Evolutionary conservation across 2,329 filamentous ascomycete genomes (phyloP).

Genomic region (Botrytis hyacinthi): DNA sequence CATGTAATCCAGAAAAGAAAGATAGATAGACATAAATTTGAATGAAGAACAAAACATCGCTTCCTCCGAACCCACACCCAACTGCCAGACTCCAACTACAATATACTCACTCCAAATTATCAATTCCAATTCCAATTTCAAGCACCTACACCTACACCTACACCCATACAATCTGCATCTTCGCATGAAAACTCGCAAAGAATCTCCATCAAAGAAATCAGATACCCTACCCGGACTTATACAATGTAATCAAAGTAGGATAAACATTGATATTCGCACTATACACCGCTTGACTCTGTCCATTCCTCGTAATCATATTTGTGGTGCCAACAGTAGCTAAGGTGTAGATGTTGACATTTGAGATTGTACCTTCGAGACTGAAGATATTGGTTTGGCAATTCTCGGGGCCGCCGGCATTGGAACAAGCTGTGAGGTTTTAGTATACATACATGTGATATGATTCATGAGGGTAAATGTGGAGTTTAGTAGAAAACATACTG

Average conservation of each 20-base stretch:
- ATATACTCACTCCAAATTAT: not conserved
- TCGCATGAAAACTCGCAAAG: too few species aligned
- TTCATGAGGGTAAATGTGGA: not conserved
- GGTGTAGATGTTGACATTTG: slow-evolving; percentile 28
- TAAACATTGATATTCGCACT: slow-evolving; percentile 26
- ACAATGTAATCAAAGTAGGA: slow-evolving; percentile 19
- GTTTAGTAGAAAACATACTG: slow-evolving; percentile 23
- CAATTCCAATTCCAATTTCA: not conserved
- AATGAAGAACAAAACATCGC: not conserved
- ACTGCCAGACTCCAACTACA: not conserved
- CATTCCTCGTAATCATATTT: slow-evolving; percentile 30
- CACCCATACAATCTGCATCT: not conserved
- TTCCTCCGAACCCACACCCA: not conserved
- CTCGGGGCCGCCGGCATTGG: slow-evolving; percentile 18
- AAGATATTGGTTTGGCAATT: slow-evolving; percentile 32
- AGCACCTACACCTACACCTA: not conserved
- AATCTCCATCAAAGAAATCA: not conserved
- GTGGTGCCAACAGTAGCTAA: slow-evolving; percentile 28
- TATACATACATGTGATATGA: not conserved
- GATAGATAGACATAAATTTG: not conserved
- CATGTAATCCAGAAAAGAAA: not conserved
- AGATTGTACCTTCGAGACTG: slow-evolving; percentile 25
- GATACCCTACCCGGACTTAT: not conserved
- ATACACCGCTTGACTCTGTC: slow-evolving; percentile 22
- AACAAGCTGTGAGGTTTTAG: slow-evolving; percentile 25